Conservation (phyloP, 768 basidiomycete genomes). For the Chalciporus sphaerocephalus region DNA sequence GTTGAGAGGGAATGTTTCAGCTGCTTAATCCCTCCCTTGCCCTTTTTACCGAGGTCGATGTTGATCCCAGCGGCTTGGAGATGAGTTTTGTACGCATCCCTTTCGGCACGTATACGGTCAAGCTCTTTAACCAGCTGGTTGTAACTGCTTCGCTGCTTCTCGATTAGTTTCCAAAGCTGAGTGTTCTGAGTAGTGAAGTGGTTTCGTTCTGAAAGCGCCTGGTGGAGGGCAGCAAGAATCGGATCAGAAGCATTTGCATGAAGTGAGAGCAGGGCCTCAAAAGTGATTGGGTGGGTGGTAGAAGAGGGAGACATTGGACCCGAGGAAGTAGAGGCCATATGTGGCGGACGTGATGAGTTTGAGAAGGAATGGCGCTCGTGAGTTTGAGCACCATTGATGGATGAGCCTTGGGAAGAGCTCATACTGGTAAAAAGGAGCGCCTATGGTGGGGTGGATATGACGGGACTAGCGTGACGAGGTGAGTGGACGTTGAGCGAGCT, state of each 20-base stretch:
- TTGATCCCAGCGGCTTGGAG: conserved; percentile 29
- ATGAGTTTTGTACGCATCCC: conserved; percentile 54
- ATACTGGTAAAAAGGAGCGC: conserved; percentile 6
- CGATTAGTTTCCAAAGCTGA: conserved; percentile 92
- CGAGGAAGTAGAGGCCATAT: conserved; percentile 29
- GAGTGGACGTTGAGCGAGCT: background rate
- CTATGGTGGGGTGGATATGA: background rate
- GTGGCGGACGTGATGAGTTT: conserved; percentile 26
- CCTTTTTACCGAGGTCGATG: conserved; percentile 39
- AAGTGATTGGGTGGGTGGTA: conserved; percentile 38
- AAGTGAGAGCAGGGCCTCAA: conserved; percentile 51
- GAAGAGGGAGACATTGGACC: conserved; percentile 26
- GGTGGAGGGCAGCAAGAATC: conserved; percentile 60
- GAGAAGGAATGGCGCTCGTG: conserved; percentile 25
- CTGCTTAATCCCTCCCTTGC: conserved; percentile 20
- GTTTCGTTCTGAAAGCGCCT: conserved; percentile 77
- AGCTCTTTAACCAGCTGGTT: conserved; percentile 78
- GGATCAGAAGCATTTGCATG: conserved; percentile 55
- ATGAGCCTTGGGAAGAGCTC: conserved; percentile 15
- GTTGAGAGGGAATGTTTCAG: conserved; percentile 24
- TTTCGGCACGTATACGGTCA: conserved; percentile 76
- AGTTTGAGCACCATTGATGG: conserved; percentile 15
- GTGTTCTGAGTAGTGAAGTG: conserved; percentile 75
- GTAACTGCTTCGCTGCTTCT: conserved; percentile 84
- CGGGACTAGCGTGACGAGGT: background rate